Percentiles rank a stretch among this genome's conserved stretches.
Evolutionary conservation across 2,329 filamentous ascomycete species (phyloP).

Genomic region (Cladosporium sphaerospermum): DNA sequence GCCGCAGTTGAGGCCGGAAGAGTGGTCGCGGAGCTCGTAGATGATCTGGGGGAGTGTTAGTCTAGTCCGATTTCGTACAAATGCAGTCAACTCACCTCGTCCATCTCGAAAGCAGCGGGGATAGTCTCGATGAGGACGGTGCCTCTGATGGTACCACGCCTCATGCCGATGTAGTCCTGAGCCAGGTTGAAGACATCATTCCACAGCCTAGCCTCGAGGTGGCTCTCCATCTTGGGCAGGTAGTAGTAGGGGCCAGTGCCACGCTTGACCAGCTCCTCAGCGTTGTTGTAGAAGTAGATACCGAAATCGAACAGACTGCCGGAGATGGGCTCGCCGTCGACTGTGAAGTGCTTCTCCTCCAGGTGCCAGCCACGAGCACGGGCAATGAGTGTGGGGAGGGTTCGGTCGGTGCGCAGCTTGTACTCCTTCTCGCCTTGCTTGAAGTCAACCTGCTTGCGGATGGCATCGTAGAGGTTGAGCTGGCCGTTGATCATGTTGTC

Average conservation of each 20-base stretch:
- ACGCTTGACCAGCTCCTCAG: conserved; percentile 73
- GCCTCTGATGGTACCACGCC: conserved; percentile 83
- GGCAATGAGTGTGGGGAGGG: conserved; percentile 83
- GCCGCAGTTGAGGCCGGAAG: conserved; percentile 92
- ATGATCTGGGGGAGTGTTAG: conserved; percentile 60
- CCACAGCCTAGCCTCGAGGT: conserved; percentile 95
- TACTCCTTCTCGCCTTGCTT: conserved; percentile 94
- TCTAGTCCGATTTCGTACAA: background rate
- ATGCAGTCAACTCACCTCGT: conserved; percentile 52
- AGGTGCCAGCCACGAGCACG: conserved; percentile 96
- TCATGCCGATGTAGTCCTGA: conserved; percentile 88
- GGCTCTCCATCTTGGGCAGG: conserved; percentile 90
- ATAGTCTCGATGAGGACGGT: conserved; percentile 98
- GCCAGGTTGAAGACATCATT: conserved; percentile 96
- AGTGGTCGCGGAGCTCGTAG: conserved; percentile 96
- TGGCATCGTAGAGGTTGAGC: conserved; percentile 94
- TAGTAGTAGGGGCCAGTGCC: conserved; percentile 96
- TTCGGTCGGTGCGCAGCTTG: conserved; percentile 87
- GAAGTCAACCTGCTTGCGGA: conserved; percentile 91
- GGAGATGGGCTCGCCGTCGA: conserved; percentile 91
- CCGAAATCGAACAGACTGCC: conserved; percentile 94
- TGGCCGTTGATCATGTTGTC: conserved; percentile 99
- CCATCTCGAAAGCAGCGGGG: conserved; percentile 97
- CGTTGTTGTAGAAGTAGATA: conserved; percentile 99
- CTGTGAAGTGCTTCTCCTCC: conserved; percentile 95